Evolutionary conservation across 257 asterid species (phyloP), one percentile per base, ranked within the genome.

Genomic region (Solanum verrucosum): DNA sequence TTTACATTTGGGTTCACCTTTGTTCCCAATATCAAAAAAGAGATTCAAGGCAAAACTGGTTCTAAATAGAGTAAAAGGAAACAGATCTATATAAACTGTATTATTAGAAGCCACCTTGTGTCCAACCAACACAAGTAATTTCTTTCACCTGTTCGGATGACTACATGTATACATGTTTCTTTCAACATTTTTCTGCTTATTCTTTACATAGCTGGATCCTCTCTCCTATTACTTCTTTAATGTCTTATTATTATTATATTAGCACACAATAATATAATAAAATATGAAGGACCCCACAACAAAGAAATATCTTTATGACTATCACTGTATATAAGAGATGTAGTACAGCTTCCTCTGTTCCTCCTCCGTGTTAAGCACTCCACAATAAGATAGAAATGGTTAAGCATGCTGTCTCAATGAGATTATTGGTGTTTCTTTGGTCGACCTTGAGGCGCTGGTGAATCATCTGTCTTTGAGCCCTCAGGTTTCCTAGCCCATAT

Each of bases 401-500:
- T 44, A 78, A 13, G 49, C 44, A 79, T 27, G 25, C 40, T 27
- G 35, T 82, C 87, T 94, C 92, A 94, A 82, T 91, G 93, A 83
- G 98, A 95, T 86, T 96, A 95, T 86, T 96, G 98, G 94, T 96
- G 97, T 92, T 97, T 96, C 93, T 93, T 95, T n/a, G 99, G 94
- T 87, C 99, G 95, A 75, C 95, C 98, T 73, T 92, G 96, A 60
- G 91, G 91, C 4, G 89, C 89, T 29, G 93, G 91, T 31, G 94
- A 94, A 81, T 90, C 93, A 9, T 94, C 98, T 84, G 93, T 90
- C 91, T 94, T 95, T 31, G 96, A 89, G 81, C 90, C 87, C 52
- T 94, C 97, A 0, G 98, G 98, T 91, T 89, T 95, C 71, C 96
- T 95, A 49, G 98, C 99, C 99, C 99, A 96, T 11, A 89, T n/a